phyloP scores from a whole-genome alignment of 2,329 filamentous ascomycete genomes.

The Monosporascus sp. region DNA sequence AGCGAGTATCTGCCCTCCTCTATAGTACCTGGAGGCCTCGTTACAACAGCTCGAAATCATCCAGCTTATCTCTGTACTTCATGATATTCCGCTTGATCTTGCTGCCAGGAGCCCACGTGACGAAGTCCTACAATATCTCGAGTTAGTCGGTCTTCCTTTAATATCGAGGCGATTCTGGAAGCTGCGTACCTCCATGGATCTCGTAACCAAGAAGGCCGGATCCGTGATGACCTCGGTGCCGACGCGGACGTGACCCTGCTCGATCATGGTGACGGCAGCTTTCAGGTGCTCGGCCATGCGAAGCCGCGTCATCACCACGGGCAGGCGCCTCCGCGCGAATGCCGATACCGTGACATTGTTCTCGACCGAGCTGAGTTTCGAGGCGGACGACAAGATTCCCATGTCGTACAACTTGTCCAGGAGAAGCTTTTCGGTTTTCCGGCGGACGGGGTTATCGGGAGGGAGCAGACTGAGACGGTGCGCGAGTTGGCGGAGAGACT shows the following conservation, averaged over 20 bases:
- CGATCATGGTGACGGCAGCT: constrained; percentile 79
- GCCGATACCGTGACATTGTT: constrained; percentile 83
- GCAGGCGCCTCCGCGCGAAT: constrained; percentile 76
- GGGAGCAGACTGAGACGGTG: constrained; percentile 83
- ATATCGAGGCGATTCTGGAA: not conserved
- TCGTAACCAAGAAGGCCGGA: constrained; percentile 80
- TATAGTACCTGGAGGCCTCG: not conserved
- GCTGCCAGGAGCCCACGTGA: constrained; percentile 92
- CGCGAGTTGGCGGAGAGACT: constrained; percentile 84
- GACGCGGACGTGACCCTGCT: constrained; percentile 89
- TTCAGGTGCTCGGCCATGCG: constrained; percentile 90
- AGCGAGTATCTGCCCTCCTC: not conserved
- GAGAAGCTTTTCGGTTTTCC: constrained; percentile 79
- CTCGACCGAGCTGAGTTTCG: constrained; percentile 80
- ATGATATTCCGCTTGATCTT: constrained; percentile 97
- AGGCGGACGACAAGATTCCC: constrained; percentile 72
- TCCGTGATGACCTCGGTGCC: constrained; percentile 89
- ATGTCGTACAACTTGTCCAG: constrained; percentile 92
- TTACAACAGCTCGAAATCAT: constrained; percentile 87
- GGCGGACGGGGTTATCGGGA: constrained; percentile 68
- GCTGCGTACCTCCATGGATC: constrained; percentile 63
- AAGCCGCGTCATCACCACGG: constrained; percentile 84
- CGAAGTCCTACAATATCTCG: constrained; percentile 58
- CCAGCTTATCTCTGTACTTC: constrained; percentile 89
- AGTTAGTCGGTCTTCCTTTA: not conserved